Base-by-base conservation (phyloP, 129 eudicot species). In the Lactuca saligna region DNA sequence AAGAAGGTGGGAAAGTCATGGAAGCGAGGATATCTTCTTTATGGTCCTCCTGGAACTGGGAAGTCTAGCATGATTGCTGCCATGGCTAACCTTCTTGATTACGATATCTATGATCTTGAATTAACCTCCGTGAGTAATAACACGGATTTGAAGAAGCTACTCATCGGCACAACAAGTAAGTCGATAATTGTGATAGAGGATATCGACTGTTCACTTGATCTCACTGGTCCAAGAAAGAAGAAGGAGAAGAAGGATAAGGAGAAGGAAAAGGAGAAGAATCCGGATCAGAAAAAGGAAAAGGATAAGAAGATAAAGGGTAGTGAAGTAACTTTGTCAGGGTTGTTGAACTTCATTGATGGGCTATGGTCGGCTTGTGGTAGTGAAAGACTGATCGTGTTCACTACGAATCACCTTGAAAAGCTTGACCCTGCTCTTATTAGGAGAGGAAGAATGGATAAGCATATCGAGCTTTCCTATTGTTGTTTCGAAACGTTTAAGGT, bases 51-150 rank as follows among this genome's bases (percentile, higher is more conserved):
- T 1, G 91, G 91, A 69, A 85, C 87, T 0, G 91, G 91, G 11
- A 85, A 85, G 69, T 85, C 91, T 10, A 82, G 81, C 75, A 85
- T 82, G 91, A 82, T 85, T 17, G 91, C 91, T 2, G 87, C 91
- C 8, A 85, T 85, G 87, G 83, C 91, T 25, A 85, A 85, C 66
- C 51, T 85, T 35, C 44, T 85, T 14, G 69, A 85, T 46, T 85
- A 85, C 58, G 87, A 85, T 34, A 79, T 85, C 12, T 85, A 82
- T 46, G 91, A 85, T 76, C 73, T 85, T 53, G 87, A 85, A 42
- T 41, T 85, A 42, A 82, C 91, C 0, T 66, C 85, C 0, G 91
- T 85, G 7, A 82, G 69, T 63, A 85, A 85, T 32, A 85, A 82
- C 75, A 75, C 83, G 4, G 85, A 85, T 62, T 50, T 85, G 73